A percentile compares a stretch with the other conserved stretches of the same genome.
These are phyloP conservation scores for Camelina neglecta DNA, from an alignment of 345 rosid genomes.

Conservation along the genomic window DNA sequence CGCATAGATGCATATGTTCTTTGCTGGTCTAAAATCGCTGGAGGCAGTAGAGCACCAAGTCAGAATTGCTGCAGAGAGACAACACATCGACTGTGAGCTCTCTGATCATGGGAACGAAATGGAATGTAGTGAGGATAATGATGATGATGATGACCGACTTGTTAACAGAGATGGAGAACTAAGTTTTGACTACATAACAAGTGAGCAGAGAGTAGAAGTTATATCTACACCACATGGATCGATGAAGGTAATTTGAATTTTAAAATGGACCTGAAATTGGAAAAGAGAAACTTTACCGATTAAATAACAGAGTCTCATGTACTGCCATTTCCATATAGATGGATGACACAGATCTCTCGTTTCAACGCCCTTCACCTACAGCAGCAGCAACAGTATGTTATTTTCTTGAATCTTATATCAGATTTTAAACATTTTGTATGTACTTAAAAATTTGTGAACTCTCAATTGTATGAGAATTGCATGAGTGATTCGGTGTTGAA, in stretches of 20 bases:
- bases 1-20: conserved; percentile 77
- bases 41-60: conserved; percentile 82
- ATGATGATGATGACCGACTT: conserved; percentile 51
- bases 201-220: conserved; percentile 55
- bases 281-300: background rate
- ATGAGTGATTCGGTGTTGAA: background rate
- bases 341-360: conserved; percentile 64
- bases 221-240: conserved; percentile 57
- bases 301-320: background rate
- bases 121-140: conserved; percentile 61
- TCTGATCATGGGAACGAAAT: conserved; percentile 66
- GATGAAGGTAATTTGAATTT: conserved; percentile 60
- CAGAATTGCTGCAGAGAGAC: conserved; percentile 66
- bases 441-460: background rate
- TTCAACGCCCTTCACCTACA: conserved; percentile 51
- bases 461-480: background rate
- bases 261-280: background rate
- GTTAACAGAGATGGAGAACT: conserved; percentile 68
- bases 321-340: conserved; percentile 48
- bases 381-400: conserved; percentile 67
- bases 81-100: conserved; percentile 82
- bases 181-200: conserved; percentile 81
- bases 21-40: conserved; percentile 76
- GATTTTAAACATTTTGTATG: background rate
- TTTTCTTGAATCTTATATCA: background rate